Evolutionary conservation across 2,329 filamentous ascomycete species (phyloP), one percentile per base, ranked within the genome.

Genomic region (Aspergillus brunneoviolaceus): DNA sequence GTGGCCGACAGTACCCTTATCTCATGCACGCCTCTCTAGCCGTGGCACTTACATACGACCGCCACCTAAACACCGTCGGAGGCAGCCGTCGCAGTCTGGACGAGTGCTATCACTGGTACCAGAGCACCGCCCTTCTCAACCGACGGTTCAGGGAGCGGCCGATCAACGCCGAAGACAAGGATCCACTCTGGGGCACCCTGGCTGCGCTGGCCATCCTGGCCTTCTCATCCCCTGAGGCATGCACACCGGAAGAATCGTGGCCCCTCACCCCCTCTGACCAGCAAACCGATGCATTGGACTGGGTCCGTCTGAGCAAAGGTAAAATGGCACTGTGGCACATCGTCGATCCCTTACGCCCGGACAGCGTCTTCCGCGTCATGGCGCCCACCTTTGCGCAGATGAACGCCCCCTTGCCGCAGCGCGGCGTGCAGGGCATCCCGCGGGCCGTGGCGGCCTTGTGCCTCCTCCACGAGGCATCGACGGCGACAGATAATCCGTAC

Each of bases 161-260:
- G 0, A 74, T 81, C 49, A 49, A 66, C 21, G 48, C 66, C 0
- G 51, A 65, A 29, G 77, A 79, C 19, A 79, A 73, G 48, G 81
- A 83, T 61, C 66, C 80, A 12, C 75, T 82, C 3, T 83, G 81
- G 81, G 78, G 72, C 2, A 80, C 79, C 5, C 80, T 80, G 0
- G 77, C 80, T 23, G 74, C 77, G 7, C 63, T 82, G 0, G 75
- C 72, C 1, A 66, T 81, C 2, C 50, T 81, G 1, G 27, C 27
- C 27, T 29, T 10, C 27, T 29, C 27, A 7, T 29, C 27, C 9
- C 27, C 27, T 9, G 27, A 29, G 27, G 27, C 27, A 29, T 29
- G 27, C 27, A 29, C 27, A 7, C 27, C 27, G 7, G 27, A 29
- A 29, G 27, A 29, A 29, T 29, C 27, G 27, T 29, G 27, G 27